Evolutionary conservation across 2,329 filamentous ascomycete genomes (phyloP).

Genomic region (Calonectria multiphialidica): DNA sequence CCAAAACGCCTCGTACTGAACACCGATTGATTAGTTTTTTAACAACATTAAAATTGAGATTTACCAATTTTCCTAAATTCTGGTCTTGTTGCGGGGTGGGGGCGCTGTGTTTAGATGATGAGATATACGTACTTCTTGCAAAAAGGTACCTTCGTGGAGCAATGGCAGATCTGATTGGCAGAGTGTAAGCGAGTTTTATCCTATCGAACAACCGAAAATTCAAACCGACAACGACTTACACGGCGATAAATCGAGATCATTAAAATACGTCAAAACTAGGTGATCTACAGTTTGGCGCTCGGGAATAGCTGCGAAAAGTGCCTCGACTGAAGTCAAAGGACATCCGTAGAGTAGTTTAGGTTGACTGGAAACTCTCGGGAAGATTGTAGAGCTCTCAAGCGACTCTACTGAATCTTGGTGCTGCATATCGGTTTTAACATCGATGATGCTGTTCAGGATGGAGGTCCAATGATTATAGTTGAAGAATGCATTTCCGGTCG

Average conservation of each 20-base stretch:
- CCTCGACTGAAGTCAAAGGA: neutral
- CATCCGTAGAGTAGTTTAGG: neutral
- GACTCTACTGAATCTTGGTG: neutral
- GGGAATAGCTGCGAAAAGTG: neutral
- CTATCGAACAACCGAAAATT: neutral
- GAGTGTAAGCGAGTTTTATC: neutral
- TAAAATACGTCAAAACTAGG: neutral
- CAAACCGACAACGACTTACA: neutral
- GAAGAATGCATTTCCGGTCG: neutral
- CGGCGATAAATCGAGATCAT: neutral
- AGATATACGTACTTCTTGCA: neutral
- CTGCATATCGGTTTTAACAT: neutral
- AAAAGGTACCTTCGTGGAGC: neutral
- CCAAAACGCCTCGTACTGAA: neutral
- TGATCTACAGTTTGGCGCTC: neutral
- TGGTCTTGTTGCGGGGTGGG: neutral
- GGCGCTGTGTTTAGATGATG: neutral
- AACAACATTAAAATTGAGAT: neutral
- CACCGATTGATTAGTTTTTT: neutral
- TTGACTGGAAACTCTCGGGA: neutral
- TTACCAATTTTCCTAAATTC: neutral
- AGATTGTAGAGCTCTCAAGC: neutral
- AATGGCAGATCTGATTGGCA: neutral
- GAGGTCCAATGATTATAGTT: neutral
- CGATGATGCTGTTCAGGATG: neutral